Evolutionary conservation across 208 protist species (phyloP).

Genomic region (Strigomonas galati): DNA sequence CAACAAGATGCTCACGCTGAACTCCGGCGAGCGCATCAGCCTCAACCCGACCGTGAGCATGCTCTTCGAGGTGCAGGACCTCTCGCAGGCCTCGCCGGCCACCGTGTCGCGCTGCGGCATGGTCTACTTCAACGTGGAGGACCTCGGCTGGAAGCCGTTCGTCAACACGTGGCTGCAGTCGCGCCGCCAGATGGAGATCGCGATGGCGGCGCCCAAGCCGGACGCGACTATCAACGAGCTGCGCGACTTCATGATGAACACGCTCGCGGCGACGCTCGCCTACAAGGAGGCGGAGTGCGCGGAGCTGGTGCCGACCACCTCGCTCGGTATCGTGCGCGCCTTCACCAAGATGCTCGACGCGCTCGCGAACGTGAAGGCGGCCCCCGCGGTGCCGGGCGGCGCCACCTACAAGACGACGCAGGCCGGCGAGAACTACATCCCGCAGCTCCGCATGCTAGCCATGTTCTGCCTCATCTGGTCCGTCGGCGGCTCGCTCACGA

Average conservation of each 20-base stretch:
- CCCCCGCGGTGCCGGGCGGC: constrained; percentile 57
- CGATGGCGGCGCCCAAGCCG: constrained; percentile 89
- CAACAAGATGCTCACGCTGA: constrained; percentile 99
- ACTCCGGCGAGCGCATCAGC: constrained; percentile 97
- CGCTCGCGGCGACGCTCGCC: constrained; percentile 70
- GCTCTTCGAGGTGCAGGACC: constrained; percentile 99
- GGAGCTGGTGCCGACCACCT: constrained; percentile 89
- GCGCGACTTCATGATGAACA: constrained; percentile 82
- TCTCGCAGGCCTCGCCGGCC: constrained; percentile 97
- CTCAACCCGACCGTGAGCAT: constrained; percentile 95
- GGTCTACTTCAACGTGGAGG: constrained; percentile 95
- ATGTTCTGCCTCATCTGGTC: constrained; percentile 96
- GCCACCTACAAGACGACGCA: constrained; percentile 69
- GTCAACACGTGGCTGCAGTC: constrained; percentile 93
- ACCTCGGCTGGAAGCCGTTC: constrained; percentile 95
- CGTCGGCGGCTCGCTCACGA: constrained; percentile 91
- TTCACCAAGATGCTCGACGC: constrained; percentile 96
- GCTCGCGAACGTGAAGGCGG: constrained; percentile 85
- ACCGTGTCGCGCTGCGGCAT: constrained; percentile 99
- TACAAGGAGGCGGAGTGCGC: constrained; percentile 80
- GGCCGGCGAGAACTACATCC: constrained; percentile 86
- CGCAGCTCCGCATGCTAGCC: constrained; percentile 93
- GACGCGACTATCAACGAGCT: constrained; percentile 85
- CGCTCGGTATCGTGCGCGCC: constrained; percentile 87
- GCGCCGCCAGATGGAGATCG: constrained; percentile 77